A percentile compares a stretch with the other conserved stretches of the same genome.
phyloP scores from a whole-genome alignment of 83 land plant species.

The Thuja plicata region DNA sequence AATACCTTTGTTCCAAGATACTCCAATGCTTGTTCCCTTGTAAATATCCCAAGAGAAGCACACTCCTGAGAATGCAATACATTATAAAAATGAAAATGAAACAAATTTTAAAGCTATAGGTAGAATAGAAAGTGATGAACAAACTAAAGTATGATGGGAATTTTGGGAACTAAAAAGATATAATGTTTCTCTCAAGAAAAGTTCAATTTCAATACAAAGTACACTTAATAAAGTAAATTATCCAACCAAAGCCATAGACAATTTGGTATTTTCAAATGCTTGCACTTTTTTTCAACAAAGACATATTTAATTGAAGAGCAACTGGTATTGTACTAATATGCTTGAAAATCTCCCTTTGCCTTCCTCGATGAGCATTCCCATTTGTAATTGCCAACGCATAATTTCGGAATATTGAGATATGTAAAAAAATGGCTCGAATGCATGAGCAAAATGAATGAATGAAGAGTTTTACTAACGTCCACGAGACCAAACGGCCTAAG shows the following conservation, averaged over 20 bases:
- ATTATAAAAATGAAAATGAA: background rate
- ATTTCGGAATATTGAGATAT: background rate
- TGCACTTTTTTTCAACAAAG: background rate
- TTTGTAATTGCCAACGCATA: background rate
- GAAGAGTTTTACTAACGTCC: too few species aligned
- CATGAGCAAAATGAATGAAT: too few species aligned
- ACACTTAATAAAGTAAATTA: background rate
- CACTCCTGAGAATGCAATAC: constrained; percentile 68
- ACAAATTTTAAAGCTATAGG: background rate
- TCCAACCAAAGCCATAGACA: background rate
- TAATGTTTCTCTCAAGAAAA: background rate
- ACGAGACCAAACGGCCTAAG: too few species aligned
- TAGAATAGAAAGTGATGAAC: background rate
- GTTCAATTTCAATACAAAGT: background rate
- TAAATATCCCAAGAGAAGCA: constrained; percentile 49
- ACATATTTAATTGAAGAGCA: background rate
- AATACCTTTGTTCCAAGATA: constrained; percentile 76
- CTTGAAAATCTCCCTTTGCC: background rate
- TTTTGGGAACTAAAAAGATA: background rate
- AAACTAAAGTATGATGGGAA: background rate
- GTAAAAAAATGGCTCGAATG: background rate
- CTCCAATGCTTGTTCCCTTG: constrained; percentile 81
- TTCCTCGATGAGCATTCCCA: background rate
- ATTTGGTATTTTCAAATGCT: background rate
- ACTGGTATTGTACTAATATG: background rate